Evolutionary conservation across 1,284 basidiomycete species (phyloP).

Genomic region (Papiliotrema nemorosa): DNA sequence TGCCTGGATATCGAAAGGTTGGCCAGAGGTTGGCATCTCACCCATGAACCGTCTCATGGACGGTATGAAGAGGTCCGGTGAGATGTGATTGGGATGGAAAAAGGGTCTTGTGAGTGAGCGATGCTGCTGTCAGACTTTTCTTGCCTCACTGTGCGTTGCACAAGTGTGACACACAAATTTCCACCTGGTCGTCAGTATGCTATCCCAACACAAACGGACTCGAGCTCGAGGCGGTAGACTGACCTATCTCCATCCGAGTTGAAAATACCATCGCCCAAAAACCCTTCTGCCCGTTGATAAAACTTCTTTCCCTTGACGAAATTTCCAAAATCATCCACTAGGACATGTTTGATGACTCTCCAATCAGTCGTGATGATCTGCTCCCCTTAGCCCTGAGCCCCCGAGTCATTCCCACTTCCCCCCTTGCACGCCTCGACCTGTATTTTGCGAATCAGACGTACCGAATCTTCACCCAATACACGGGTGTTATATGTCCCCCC

Average conservation of each 20-base stretch:
- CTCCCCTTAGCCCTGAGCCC: neutral
- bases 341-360: slow-evolving; percentile 26
- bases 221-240: slow-evolving; percentile 9
- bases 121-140: slow-evolving; percentile 25
- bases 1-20: slow-evolving; percentile 30
- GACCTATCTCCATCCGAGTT: slow-evolving; percentile 46
- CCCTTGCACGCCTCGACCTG: neutral
- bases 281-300: slow-evolving; percentile 39
- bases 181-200: slow-evolving; percentile 13
- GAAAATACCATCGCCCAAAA: slow-evolving; percentile 49
- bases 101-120: slow-evolving; percentile 43
- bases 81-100: slow-evolving; percentile 35
- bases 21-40: slow-evolving; percentile 6
- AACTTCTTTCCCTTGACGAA: slow-evolving; percentile 44
- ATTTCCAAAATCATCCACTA: slow-evolving; percentile 31
- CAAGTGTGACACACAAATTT: slow-evolving; percentile 27
- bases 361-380: slow-evolving; percentile 36
- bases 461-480: slow-evolving; percentile 41
- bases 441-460: slow-evolving; percentile 17
- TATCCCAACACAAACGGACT: too few relatives aligned
- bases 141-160: too few relatives aligned
- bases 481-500: slow-evolving; percentile 38
- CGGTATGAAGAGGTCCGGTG: slow-evolving; percentile 10
- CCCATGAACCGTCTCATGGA: slow-evolving; percentile 13
- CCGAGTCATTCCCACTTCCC: neutral